These are phyloP conservation scores for Cicer cuneatum DNA, from an alignment of 306 rosid genomes.

Conservation along the genomic window DNA sequence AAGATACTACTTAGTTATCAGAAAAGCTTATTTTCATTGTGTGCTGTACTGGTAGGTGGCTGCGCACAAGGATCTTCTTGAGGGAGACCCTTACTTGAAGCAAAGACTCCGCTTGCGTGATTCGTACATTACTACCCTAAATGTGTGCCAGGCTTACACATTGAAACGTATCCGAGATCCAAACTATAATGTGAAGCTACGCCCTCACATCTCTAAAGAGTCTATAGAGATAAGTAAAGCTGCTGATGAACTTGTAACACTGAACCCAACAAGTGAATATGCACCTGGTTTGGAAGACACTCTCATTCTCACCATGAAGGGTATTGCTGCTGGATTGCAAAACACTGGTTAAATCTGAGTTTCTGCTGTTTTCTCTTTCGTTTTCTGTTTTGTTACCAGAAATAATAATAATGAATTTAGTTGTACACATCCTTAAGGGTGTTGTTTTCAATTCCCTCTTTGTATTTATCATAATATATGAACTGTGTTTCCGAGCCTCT, in stretches of 20 bases:
- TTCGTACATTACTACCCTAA: constrained; percentile 86
- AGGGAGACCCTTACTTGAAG: constrained; percentile 82
- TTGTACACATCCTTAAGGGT: constrained; percentile 37
- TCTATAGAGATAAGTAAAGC: constrained; percentile 61
- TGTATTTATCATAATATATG: neutral
- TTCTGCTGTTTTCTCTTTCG: neutral
- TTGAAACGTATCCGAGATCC: constrained; percentile 84
- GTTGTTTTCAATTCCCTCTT: neutral
- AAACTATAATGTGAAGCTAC: constrained; percentile 58
- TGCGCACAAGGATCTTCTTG: constrained; percentile 88
- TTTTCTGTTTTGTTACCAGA: constrained; percentile 34
- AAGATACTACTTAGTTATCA: neutral
- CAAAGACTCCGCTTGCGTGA: constrained; percentile 85
- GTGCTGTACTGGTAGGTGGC: constrained; percentile 62
- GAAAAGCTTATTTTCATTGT: constrained; percentile 24
- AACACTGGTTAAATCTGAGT: constrained; percentile 71
- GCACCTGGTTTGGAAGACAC: constrained; percentile 98
- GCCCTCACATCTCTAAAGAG: constrained; percentile 82
- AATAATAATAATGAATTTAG: constrained; percentile 43
- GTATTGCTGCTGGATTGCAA: constrained; percentile 95
- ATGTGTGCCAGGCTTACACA: constrained; percentile 92
- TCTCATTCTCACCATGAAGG: constrained; percentile 95
- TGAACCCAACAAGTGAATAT: constrained; percentile 87
- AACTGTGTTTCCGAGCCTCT: neutral
- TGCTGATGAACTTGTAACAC: constrained; percentile 76